Percentiles rank a stretch among this genome's conserved stretches.
Evolutionary conservation across 2,329 filamentous ascomycete species (phyloP).

Genomic region (Nothophoma quercina): DNA sequence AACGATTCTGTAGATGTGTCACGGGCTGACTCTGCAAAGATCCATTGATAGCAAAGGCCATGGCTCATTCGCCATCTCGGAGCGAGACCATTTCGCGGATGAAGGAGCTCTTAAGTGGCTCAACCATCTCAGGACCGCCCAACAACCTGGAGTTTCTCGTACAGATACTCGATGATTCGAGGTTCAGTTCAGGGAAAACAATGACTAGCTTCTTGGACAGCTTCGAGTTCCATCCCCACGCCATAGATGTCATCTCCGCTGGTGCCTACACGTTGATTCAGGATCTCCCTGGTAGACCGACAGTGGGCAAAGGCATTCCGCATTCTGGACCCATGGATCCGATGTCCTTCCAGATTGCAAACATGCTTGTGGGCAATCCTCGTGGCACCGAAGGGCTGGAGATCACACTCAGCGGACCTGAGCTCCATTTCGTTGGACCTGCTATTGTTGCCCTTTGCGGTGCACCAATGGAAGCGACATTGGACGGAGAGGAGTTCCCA

Average conservation of each 20-base stretch:
- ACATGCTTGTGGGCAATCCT: conserved; percentile 66
- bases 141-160: conserved; percentile 66
- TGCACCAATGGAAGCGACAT: conserved; percentile 59
- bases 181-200: conserved; percentile 60
- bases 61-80: conserved; percentile 59
- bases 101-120: conserved; percentile 53
- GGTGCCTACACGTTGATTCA: conserved; percentile 67
- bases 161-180: conserved; percentile 56
- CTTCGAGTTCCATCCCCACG: conserved; percentile 60
- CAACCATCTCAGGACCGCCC: conserved; percentile 61
- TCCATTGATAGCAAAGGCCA: conserved; percentile 65
- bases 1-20: background rate
- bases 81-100: conserved; percentile 56
- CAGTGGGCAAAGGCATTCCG: conserved; percentile 65
- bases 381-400: conserved; percentile 63
- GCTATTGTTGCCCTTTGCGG: conserved; percentile 66
- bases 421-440: conserved; percentile 62
- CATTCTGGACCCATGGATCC: conserved; percentile 69
- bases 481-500: conserved; percentile 59
- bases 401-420: conserved; percentile 67
- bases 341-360: conserved; percentile 65
- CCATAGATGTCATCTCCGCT: conserved; percentile 63
- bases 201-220: conserved; percentile 64
- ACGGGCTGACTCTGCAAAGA: conserved; percentile 39
- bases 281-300: conserved; percentile 65